Base-by-base conservation (phyloP, 805 yeast species). In the Gaillardinia entomophila region DNA sequence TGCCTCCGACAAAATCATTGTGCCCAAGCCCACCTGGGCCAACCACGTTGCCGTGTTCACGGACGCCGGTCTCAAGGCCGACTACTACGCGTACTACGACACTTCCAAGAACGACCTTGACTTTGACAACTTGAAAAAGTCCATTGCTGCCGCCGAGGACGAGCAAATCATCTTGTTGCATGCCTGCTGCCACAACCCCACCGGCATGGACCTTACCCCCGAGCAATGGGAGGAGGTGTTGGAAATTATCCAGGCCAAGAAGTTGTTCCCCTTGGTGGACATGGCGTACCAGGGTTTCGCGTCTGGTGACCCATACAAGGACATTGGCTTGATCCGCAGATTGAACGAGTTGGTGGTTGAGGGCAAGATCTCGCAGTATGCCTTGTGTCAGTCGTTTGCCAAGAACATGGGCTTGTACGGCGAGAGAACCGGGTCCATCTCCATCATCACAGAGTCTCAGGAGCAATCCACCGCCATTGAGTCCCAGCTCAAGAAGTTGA, bases 151-250 rank as follows among this genome's bases (percentile, higher is more conserved):
- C 23, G 79, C 79, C 25, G 73, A 73, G 19, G 63, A 63, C 22
- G 85, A 82, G 17, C 67, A 81, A 15, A 73, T 77, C 33, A 80
- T 88, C 15, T 68, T 89, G 35, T 72, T 89, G 39, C 97, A 89
- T 60, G 96, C 96, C 6, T 88, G 96, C 56, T 92, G 96, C 51
- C 97, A 89, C 67, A 90, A 89, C 68, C 97, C 97, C 34, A 90
- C 97, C 13, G 97, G 97, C 43, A 78, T 89, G 57, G 97, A 89
- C 55, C 92, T 95, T 40, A 77, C 86, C 12, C 60, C 63, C 17
- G 84, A 77, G 42, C 86, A 89, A 55, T 88, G 96, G 96, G 68
- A 73, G 40, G 61, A 72, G 55, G 84, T 90, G 25, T 68, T 84
- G 48, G 76, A 79, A 30, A 75, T 80, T 22, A 54, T 84, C 26